Conservation (phyloP, 2,329 filamentous ascomycete species). For the Paramyrothecium roridum region DNA sequence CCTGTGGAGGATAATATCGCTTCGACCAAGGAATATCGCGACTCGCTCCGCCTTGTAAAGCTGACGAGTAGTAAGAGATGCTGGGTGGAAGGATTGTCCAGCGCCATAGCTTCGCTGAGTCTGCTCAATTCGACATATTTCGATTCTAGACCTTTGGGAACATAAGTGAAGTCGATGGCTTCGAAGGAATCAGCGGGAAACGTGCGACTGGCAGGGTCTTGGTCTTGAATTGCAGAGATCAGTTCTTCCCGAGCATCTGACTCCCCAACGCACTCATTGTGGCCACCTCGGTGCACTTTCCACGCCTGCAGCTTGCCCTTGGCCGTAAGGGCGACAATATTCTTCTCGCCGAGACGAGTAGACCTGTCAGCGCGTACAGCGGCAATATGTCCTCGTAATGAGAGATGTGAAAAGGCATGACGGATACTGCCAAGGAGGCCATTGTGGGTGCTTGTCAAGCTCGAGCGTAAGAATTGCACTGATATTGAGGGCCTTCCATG, state of each 20-base stretch:
- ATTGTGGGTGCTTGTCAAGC: constrained; percentile 50
- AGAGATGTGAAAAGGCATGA: constrained; percentile 67
- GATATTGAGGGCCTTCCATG: constrained; percentile 82
- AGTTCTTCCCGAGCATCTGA: constrained; percentile 67
- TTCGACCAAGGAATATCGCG: constrained; percentile 75
- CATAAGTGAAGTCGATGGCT: constrained; percentile 76
- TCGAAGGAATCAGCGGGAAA: constrained; percentile 61
- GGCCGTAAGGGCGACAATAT: constrained; percentile 74
- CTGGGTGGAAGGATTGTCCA: constrained; percentile 49
- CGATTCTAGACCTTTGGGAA: constrained; percentile 48
- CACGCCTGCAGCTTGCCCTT: constrained; percentile 79
- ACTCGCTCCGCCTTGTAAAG: constrained; percentile 46
- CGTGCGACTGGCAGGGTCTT: constrained; percentile 44
- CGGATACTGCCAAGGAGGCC: constrained; percentile 81
- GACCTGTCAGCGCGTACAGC: constrained; percentile 74
- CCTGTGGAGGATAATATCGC: constrained; percentile 55
- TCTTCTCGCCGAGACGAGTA: constrained; percentile 75
- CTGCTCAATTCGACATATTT: constrained; percentile 49
- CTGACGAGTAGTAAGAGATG: constrained; percentile 62
- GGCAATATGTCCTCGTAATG: constrained; percentile 72
- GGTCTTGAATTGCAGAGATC: constrained; percentile 55
- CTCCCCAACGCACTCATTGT: constrained; percentile 71
- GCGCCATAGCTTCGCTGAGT: constrained; percentile 46
- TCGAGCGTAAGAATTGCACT: constrained; percentile 70
- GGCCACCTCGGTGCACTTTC: constrained; percentile 85